These are phyloP conservation scores for Xylaria sp. DNA, from an alignment of 2,329 filamentous ascomycete species.

Conservation along the genomic window DNA sequence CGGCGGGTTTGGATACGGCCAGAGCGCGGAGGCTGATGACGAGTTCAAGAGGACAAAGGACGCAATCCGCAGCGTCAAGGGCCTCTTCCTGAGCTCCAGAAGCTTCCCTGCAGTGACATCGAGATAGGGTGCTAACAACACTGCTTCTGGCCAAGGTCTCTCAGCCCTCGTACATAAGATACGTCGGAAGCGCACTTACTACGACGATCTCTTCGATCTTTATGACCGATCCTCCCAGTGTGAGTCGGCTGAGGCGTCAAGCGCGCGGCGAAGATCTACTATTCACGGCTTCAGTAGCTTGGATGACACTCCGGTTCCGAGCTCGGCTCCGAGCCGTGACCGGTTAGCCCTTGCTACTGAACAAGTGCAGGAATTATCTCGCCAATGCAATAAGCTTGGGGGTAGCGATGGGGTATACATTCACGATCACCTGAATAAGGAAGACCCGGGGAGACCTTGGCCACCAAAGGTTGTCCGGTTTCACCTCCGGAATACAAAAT, in stretches of 20 bases:
- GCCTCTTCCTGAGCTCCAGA: conserved; percentile 77
- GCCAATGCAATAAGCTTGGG: background rate
- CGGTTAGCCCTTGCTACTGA: background rate
- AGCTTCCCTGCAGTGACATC: conserved; percentile 70
- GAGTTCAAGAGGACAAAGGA: conserved; percentile 78
- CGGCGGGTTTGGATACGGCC: conserved; percentile 50
- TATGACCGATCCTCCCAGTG: no score
- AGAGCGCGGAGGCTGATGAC: conserved; percentile 68
- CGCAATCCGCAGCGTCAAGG: conserved; percentile 83
- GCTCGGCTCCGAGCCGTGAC: background rate
- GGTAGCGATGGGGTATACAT: background rate
- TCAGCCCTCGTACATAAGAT: background rate
- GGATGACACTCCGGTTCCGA: background rate
- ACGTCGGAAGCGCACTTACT: background rate
- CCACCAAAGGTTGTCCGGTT: no score
- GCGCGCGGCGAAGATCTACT: background rate
- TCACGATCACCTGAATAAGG: no score
- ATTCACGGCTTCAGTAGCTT: no score
- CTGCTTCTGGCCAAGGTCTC: conserved; percentile 17
- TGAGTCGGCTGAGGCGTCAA: background rate
- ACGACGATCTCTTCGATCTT: background rate
- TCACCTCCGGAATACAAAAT: background rate
- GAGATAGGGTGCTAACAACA: conserved; percentile 40
- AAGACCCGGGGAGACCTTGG: no score
- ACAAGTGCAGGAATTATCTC: background rate